phyloP scores from a whole-genome alignment of 176 grass and related monocot genomes.

The Alloteropsis semialata region DNA sequence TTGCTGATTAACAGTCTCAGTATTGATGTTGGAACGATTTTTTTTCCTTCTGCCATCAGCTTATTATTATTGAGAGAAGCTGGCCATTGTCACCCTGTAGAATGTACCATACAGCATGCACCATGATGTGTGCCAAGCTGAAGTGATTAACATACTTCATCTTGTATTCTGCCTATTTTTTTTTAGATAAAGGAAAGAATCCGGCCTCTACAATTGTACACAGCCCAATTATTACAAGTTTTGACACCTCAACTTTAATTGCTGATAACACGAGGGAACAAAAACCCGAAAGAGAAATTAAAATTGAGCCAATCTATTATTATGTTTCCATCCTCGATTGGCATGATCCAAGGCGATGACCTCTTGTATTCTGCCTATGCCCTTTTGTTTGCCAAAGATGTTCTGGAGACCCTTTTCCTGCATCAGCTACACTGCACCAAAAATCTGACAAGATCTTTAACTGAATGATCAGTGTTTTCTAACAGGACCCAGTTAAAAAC shows the following conservation, averaged over 20 bases:
- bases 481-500: not conserved
- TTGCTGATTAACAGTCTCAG: not conserved
- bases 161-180: too few relatives aligned
- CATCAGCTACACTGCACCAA: not conserved
- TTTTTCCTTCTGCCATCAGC: not conserved
- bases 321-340: too few relatives aligned
- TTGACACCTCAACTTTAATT: too few relatives aligned
- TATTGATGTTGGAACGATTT: not conserved
- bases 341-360: too few relatives aligned
- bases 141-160: not conserved
- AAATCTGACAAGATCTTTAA: too few relatives aligned
- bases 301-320: too few relatives aligned
- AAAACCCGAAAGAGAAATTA: too few relatives aligned
- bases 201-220: too few relatives aligned
- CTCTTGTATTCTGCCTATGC: not conserved
- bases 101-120: not conserved
- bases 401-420: not conserved
- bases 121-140: not conserved
- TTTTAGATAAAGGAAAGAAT: too few relatives aligned
- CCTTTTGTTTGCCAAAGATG: not conserved
- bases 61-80: not conserved
- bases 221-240: too few relatives aligned
- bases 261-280: too few relatives aligned
- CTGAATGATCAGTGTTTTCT: too few relatives aligned
- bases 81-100: not conserved